These are phyloP conservation scores for Astraeus odoratus DNA, from an alignment of 768 basidiomycete species.

Conservation along the genomic window DNA sequence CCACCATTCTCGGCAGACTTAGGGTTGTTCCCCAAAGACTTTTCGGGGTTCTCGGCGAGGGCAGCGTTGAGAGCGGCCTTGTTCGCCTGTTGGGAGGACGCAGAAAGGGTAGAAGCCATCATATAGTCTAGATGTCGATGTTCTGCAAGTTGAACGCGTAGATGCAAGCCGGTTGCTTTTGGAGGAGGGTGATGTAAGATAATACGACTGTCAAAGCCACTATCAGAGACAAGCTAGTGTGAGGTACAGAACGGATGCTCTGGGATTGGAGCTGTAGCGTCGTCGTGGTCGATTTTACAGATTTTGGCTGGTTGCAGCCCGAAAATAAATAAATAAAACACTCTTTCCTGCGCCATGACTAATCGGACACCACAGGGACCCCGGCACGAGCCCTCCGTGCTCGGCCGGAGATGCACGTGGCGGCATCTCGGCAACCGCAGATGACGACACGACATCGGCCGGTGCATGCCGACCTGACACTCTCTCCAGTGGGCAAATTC, in stretches of 20 bases:
- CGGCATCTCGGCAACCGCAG: too few species aligned
- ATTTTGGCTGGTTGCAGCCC: not conserved
- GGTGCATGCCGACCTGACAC: too few species aligned
- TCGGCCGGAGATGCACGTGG: too few species aligned
- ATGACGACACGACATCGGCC: too few species aligned
- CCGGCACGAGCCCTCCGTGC: too few species aligned
- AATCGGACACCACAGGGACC: too few species aligned
- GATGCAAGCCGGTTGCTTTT: constrained; percentile 11
- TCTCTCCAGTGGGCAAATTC: not conserved
- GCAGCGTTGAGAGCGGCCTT: constrained; percentile 74
- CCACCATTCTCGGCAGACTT: constrained; percentile 32
- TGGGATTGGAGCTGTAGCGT: not conserved
- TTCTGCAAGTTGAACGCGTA: constrained; percentile 2
- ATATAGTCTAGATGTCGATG: constrained; percentile 23
- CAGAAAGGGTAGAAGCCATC: constrained; percentile 46
- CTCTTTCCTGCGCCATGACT: too few species aligned
- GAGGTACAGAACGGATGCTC: not conserved
- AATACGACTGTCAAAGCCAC: constrained; percentile 12
- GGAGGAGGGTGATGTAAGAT: not conserved
- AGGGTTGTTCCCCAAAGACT: constrained; percentile 8
- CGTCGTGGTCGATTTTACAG: not conserved
- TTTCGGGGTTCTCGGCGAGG: constrained; percentile 47
- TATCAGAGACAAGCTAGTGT: not conserved
- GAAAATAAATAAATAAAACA: not conserved
- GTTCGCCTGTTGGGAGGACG: constrained; percentile 67